A percentile compares a stretch with the other conserved stretches of the same genome.
These are phyloP conservation scores for Fusarium succisae DNA, from an alignment of 2,329 filamentous ascomycete species.

Conservation along the genomic window DNA sequence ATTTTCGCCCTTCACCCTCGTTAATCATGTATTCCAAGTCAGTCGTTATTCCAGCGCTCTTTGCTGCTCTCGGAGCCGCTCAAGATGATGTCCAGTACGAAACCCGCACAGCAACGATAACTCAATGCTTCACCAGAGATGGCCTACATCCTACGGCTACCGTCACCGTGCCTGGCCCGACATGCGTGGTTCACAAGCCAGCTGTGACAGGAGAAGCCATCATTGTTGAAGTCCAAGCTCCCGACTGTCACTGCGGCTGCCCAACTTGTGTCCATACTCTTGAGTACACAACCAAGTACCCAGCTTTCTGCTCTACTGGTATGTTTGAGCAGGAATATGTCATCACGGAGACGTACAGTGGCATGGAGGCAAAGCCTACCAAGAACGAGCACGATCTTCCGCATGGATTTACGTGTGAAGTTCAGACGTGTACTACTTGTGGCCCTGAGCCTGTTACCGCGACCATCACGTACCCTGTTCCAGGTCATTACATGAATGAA, in stretches of 20 bases:
- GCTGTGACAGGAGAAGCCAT: conserved; percentile 19
- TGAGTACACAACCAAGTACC: conserved; percentile 13
- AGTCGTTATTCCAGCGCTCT: not conserved
- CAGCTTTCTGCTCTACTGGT: conserved; percentile 16
- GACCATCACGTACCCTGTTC: conserved; percentile 26
- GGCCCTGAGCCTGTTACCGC: conserved; percentile 21
- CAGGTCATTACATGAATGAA: conserved; percentile 51
- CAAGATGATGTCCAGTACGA: conserved; percentile 5
- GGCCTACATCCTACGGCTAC: not conserved
- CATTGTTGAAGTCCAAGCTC: conserved; percentile 19
- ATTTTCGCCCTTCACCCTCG: not conserved
- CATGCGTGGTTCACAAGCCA: conserved; percentile 4
- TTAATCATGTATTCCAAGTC: conserved; percentile 8
- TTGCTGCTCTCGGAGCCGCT: not conserved
- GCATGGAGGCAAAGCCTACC: conserved; percentile 11
- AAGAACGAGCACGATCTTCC: conserved; percentile 12
- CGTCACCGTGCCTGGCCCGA: not conserved
- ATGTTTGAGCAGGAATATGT: conserved; percentile 24
- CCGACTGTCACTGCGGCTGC: conserved; percentile 28
- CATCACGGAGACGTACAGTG: conserved; percentile 25
- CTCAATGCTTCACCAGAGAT: conserved; percentile 14
- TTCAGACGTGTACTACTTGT: conserved; percentile 25
- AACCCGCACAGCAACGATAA: conserved; percentile 23
- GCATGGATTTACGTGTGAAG: conserved; percentile 23
- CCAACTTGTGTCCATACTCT: conserved; percentile 22